Evolutionary conservation across 805 yeast species (phyloP), one percentile per base, ranked within the genome.

Genomic region (Barnettozyma californica): DNA sequence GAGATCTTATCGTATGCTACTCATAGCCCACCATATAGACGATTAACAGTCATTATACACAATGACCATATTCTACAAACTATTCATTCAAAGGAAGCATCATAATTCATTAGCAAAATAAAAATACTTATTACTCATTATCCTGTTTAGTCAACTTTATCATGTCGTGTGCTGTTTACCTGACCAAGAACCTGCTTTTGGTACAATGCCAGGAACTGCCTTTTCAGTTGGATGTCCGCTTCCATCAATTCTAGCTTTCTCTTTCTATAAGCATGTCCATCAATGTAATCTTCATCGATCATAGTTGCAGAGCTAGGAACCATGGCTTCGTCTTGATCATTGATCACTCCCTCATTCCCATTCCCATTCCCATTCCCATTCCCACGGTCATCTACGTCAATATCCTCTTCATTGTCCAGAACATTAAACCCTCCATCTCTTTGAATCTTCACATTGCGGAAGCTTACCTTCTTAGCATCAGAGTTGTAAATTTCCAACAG

Each of bases 381-480:
- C 7, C 8, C 25, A 23, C 25, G 7, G 25, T 23, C 25, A 23
- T 23, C 25, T 5, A 5, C 25, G 8, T 18, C 38, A 35, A 11
- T 8, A 11, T 35, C 18, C 6, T 21, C 41, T 13, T 20, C 29
- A 9, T 38, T 29, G n/a, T 38, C 41, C 11, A 20, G 13, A 19
- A 10, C 29, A 4, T 23, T 18, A 11, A 16, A 13, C 16, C n/a
- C 41, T 14, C 18, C 16, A 23, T 14, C 16, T 10, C 21, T 10
- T 9, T 20, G 29, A 10, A 11, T 21, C 27, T 38, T 38, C 29
- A 16, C 21, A 23, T 13, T 9, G 38, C 14, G 23, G 38, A 35
- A 35, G 23, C 38, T 29, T 16, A 31, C 29, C 33, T 42, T 36
- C 39, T 42, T 46, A 25, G 16, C n/a, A 23, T 46, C 49, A 14